Percentiles rank a stretch among this genome's conserved stretches.
Conservation (phyloP, 2,329 filamentous ascomycete genomes). For the Colletotrichum gigasporum region DNA sequence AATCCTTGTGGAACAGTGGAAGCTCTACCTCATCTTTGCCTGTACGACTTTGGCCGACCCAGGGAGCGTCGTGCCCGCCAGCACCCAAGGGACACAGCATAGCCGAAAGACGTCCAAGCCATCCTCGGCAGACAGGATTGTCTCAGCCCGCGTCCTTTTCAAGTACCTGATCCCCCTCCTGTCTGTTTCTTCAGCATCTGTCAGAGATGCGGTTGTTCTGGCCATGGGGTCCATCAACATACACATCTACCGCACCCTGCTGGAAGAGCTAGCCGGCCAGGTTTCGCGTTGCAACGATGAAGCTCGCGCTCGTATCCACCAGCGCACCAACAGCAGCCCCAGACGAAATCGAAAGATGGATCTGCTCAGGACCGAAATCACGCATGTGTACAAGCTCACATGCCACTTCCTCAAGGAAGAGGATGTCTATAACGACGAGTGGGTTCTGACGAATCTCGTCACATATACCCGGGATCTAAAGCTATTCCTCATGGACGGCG, state of each 20-base stretch:
- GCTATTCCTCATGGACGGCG: constrained; percentile 92
- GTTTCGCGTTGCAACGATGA: constrained; percentile 90
- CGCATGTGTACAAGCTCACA: constrained; percentile 94
- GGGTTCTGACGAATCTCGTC: constrained; percentile 88
- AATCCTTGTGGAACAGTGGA: constrained; percentile 96
- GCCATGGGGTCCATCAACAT: constrained; percentile 95
- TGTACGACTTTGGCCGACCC: constrained; percentile 93
- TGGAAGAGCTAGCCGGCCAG: constrained; percentile 89
- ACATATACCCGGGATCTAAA: constrained; percentile 92
- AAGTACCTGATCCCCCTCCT: constrained; percentile 90
- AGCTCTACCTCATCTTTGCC: constrained; percentile 94
- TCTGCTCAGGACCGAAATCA: constrained; percentile 89
- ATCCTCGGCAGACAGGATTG: constrained; percentile 77
- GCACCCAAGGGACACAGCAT: constrained; percentile 73
- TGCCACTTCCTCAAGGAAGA: constrained; percentile 85
- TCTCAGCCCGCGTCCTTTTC: constrained; percentile 89
- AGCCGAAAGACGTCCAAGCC: constrained; percentile 82
- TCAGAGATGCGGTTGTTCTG: constrained; percentile 89
- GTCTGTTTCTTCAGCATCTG: constrained; percentile 79
- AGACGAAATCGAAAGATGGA: constrained; percentile 86
- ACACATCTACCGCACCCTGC: constrained; percentile 88
- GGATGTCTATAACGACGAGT: constrained; percentile 85
- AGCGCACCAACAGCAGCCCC: constrained; percentile 84
- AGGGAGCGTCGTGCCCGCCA: constrained; percentile 69
- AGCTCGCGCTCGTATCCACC: constrained; percentile 85